phyloP scores from a whole-genome alignment of 2,329 filamentous ascomycete species.

The Penicillium sp. region DNA sequence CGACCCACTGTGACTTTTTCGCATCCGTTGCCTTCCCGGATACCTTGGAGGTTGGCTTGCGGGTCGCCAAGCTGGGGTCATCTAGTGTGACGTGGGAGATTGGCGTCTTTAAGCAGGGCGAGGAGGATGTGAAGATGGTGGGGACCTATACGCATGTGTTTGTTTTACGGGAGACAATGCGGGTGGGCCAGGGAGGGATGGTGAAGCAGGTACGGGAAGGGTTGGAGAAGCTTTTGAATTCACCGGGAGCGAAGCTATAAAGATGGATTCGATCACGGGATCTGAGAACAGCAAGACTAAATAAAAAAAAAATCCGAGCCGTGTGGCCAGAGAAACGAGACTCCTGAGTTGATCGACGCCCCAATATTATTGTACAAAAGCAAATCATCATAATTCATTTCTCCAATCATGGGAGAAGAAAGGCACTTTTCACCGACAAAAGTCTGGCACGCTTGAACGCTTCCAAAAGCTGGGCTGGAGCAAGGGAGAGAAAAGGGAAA shows the following conservation, averaged over 20 bases:
- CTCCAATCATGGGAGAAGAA: not conserved
- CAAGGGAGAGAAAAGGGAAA: constrained; percentile 2
- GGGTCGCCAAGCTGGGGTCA: constrained; percentile 76
- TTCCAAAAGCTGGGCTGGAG: constrained; percentile 2
- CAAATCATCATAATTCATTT: not conserved
- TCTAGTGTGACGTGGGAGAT: constrained; percentile 89
- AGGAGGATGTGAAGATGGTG: constrained; percentile 71
- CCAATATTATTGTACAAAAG: too few species aligned
- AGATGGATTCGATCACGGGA: too few species aligned
- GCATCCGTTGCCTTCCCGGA: constrained; percentile 74
- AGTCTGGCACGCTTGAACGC: constrained; percentile 16
- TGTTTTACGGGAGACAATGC: constrained; percentile 66
- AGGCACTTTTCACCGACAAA: constrained; percentile 12
- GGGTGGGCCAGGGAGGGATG: constrained; percentile 57
- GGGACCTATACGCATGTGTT: constrained; percentile 85
- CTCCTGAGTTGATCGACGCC: too few species aligned
- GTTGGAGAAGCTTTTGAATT: constrained; percentile 51
- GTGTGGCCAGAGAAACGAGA: not conserved
- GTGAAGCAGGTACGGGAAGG: constrained; percentile 42
- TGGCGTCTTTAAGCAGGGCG: constrained; percentile 71
- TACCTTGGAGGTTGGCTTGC: constrained; percentile 70
- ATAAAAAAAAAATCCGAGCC: too few species aligned
- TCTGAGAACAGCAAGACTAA: too few species aligned
- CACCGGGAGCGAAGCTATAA: constrained; percentile 24
- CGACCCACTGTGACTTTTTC: constrained; percentile 81